These are phyloP conservation scores for Zarea fungicola DNA, from an alignment of 2,329 filamentous ascomycete species.

Conservation along the genomic window DNA sequence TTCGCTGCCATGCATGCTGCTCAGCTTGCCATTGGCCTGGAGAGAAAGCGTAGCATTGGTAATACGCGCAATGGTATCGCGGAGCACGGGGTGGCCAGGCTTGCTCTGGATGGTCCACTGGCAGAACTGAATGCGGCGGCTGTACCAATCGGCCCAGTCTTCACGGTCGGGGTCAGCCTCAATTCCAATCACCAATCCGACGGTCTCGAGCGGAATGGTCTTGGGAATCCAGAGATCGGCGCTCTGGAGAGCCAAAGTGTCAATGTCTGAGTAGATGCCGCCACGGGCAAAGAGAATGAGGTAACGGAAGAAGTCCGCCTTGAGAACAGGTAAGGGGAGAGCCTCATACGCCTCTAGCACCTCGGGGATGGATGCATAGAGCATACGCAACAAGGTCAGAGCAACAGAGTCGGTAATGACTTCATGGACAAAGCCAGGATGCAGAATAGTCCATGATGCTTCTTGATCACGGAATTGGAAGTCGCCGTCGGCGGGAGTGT, in stretches of 20 bases:
- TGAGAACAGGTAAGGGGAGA: constrained; percentile 68
- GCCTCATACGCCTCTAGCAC: constrained; percentile 71
- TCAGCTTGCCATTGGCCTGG: constrained; percentile 63
- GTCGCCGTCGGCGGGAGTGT: constrained; percentile 67
- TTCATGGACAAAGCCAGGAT: constrained; percentile 92
- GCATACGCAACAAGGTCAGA: constrained; percentile 71
- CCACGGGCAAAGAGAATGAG: constrained; percentile 58
- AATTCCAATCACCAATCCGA: constrained; percentile 89
- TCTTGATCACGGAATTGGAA: constrained; percentile 82
- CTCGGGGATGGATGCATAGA: constrained; percentile 79
- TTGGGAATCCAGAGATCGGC: constrained; percentile 83
- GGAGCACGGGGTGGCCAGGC: constrained; percentile 84
- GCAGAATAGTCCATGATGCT: constrained; percentile 80
- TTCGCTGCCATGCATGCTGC: constrained; percentile 51
- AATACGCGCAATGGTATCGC: constrained; percentile 81
- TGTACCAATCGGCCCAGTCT: constrained; percentile 96
- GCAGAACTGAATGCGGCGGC: constrained; percentile 92
- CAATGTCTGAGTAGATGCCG: constrained; percentile 81
- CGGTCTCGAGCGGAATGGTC: constrained; percentile 66
- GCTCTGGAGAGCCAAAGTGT: constrained; percentile 78
- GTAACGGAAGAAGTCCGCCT: constrained; percentile 76
- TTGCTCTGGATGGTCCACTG: constrained; percentile 99
- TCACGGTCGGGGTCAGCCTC: constrained; percentile 90
- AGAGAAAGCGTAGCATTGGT: constrained; percentile 73
- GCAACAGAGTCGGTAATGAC: constrained; percentile 92